Base-by-base conservation (phyloP, 805 yeast genomes). In the Candida saitoana region DNA sequence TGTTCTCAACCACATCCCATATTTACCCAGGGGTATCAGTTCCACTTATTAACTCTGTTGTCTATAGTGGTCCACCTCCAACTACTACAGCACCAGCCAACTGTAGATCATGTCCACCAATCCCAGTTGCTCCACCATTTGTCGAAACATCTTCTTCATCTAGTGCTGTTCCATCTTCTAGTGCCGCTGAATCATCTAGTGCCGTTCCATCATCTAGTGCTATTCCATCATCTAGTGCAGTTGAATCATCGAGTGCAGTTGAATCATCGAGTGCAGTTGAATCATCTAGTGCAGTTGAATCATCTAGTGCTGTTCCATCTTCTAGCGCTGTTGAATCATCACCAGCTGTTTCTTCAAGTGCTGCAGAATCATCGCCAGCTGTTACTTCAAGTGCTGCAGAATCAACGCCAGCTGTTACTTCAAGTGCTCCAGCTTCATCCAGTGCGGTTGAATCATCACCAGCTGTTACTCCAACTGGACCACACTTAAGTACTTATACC, bases 401-500 rank as follows among this genome's bases (percentile, higher is more conserved):
- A 6, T 15, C 38, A 24, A 15, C 38, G 27, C 27, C 27, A 22
- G 6, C 27, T 7, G 9, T 11, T 11, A 7, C 27, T 4, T 11
- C 18, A 15, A 16, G 6, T 25, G 22, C 39, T 22, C 24, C 14
- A 24, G 22, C 15, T 5, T 5, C 9, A 25, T 27, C 29, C 5
- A 14, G 15, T 9, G 14, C 33, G 6, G 15, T 7, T 6, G 9
- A 5, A 6, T 15, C 38, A 24, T 18, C 38, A 11, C 27, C 27
- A 22, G 6, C 27, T 7, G 9, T 11, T 11, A 7, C 27, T 4
- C 5, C 18, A 15, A 16, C 6, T 25, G 22, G 32, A 18, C 27
- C 27, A 22, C 27, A 6, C 6, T 22, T 22, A 11, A 7, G 11
- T 11, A 22, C 27, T 11, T 53, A 48, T 45, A 48, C 57, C 34